Percentiles rank a stretch among this genome's conserved stretches.
These are phyloP conservation scores for Priceomyces carsonii DNA, from an alignment of 805 yeast species.

Conservation along the genomic window DNA sequence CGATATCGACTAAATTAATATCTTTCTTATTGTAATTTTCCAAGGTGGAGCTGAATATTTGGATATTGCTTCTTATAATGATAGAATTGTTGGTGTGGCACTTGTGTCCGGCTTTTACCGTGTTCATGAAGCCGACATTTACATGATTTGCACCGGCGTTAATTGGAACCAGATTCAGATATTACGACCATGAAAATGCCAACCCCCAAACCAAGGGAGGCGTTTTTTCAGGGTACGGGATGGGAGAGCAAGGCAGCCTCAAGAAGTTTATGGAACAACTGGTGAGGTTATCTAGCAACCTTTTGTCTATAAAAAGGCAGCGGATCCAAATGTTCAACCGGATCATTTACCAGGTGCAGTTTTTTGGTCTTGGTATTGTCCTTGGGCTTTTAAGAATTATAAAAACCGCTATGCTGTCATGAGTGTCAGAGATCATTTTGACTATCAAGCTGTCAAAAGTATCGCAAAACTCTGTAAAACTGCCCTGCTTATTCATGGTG, in stretches of 20 bases:
- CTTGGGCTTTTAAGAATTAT: constrained; percentile 2
- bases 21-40: constrained; percentile 1
- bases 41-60: constrained; percentile 5
- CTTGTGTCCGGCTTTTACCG: constrained; percentile 4
- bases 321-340: not conserved
- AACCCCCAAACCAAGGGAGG: constrained; percentile 1
- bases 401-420: constrained; percentile 2
- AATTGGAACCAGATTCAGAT: constrained; percentile 1
- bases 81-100: constrained; percentile 4
- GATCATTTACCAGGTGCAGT: constrained; percentile 4
- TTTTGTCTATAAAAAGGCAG: constrained; percentile 1
- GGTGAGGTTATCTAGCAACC: constrained; percentile 5
- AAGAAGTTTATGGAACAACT: constrained; percentile 1
- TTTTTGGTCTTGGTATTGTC: constrained; percentile 4
- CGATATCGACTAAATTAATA: constrained; percentile 4
- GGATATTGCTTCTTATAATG: constrained; percentile 4
- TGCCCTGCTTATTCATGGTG: too few species aligned
- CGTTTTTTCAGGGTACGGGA: not conserved
- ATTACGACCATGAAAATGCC: too few species aligned
- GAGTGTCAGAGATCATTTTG: constrained; percentile 3
- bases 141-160: constrained; percentile 3
- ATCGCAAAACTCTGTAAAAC: constrained; percentile 1
- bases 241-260: constrained; percentile 3
- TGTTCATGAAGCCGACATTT: constrained; percentile 4
- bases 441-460: constrained; percentile 2